Base-by-base conservation (phyloP, 345 rosid genomes). In the Boechera stricta region DNA sequence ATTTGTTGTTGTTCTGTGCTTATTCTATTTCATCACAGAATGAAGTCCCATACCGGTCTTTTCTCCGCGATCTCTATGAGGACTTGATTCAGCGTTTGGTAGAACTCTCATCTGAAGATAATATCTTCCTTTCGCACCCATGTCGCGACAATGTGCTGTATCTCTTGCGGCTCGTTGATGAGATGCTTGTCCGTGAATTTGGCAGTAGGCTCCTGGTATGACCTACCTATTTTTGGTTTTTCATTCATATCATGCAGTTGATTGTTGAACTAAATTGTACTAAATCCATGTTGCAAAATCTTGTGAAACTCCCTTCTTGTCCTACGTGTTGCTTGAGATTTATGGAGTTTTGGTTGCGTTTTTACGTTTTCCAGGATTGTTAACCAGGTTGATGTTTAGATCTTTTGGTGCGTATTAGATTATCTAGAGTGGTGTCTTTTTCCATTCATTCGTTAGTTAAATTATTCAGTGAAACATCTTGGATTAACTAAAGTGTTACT, bases 131-230 rank as follows among this genome's bases (percentile, higher is more conserved):
- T 82, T 67, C 59, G 36, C 98, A 90, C 81, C 98, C 98, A 47
- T 94, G 97, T 81, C 93, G 98, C 18, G 97, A 94, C 85, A 94
- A 94, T 83, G 86, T 86, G 38, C 75, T 94, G 60, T 94, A 82
- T 79, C 91, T 94, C 80, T 85, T 94, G 53, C 82, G 86, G 69
- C 83, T 94, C 68, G 78, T 89, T 28, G 97, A 94, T 80, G 98
- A 91, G 89, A 88, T 90, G 95, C 93, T 94, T 71, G 78, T 90
- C 72, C 85, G 91, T 64, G 94, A 94, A 71, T 80, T 88, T 71
- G 97, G 89, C 75, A 85, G 79, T 74, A 86, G 88, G 64, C 85
- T 88, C 71, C 89, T 82, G 93, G 98, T 94, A 92, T 57, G 79
- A 52, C 78, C 44, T 32, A 58, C 64, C 41, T 41, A 28, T 48